Conservation (phyloP, 768 basidiomycete genomes). For the Solioccasus polychromus region DNA sequence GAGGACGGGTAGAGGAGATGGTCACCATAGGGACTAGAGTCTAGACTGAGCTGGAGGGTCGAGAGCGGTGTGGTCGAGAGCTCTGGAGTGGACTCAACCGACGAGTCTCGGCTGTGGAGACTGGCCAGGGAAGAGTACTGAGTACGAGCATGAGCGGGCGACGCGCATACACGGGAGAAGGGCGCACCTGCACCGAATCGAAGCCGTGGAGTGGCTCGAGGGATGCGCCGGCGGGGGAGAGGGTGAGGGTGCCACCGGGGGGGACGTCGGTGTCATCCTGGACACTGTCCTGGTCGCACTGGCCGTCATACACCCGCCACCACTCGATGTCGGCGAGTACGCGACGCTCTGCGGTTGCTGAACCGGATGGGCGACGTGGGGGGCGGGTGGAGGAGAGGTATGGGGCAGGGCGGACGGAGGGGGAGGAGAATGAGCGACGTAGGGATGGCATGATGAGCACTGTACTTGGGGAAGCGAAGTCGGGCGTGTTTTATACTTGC, state of each 20-base stretch:
- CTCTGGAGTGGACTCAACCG: conserved; percentile 58
- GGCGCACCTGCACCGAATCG: conserved; percentile 27
- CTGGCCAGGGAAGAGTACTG: conserved; percentile 45
- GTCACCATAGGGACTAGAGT: conserved; percentile 36
- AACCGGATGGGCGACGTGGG: conserved; percentile 63
- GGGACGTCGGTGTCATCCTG: conserved; percentile 12
- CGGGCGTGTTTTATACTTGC: conserved; percentile 46
- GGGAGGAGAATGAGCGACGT: conserved; percentile 72
- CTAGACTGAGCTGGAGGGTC: conserved; percentile 35
- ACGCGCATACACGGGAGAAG: not conserved
- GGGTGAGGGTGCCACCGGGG: conserved; percentile 28
- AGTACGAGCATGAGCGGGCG: conserved; percentile 45
- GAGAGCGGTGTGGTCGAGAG: conserved; percentile 37
- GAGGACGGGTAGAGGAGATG: conserved; percentile 23
- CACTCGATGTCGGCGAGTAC: conserved; percentile 86
- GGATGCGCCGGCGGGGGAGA: conserved; percentile 38
- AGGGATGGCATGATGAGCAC: conserved; percentile 62
- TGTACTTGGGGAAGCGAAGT: conserved; percentile 24
- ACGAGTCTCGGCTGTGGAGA: conserved; percentile 42
- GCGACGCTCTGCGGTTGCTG: conserved; percentile 60
- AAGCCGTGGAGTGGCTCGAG: conserved; percentile 33
- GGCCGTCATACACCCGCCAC: conserved; percentile 79
- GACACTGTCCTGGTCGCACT: conserved; percentile 39
- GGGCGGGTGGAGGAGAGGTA: conserved; percentile 49
- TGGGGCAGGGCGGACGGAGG: conserved; percentile 65